These are phyloP conservation scores for Paecilomyces formosus DNA, from an alignment of 2,329 filamentous ascomycete species.

Conservation along the genomic window DNA sequence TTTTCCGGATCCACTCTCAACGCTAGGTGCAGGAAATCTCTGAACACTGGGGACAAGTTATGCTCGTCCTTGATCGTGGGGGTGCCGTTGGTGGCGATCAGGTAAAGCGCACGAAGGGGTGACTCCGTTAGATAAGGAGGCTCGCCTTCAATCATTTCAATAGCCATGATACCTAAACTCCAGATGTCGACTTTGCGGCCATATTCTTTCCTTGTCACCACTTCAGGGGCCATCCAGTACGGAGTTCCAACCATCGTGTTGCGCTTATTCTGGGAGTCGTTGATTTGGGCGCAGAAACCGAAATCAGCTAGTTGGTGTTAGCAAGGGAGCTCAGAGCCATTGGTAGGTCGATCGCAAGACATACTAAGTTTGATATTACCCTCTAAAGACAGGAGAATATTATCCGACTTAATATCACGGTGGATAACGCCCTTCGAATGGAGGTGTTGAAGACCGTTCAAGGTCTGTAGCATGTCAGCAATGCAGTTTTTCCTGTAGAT, in stretches of 20 bases:
- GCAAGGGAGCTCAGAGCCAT: slow-evolving; percentile 21
- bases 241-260: slow-evolving; percentile 99
- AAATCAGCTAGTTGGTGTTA: slow-evolving; percentile 67
- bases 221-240: slow-evolving; percentile 99
- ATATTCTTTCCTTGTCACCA: slow-evolving; percentile 95
- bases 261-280: slow-evolving; percentile 91
- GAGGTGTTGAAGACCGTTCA: slow-evolving; percentile 85
- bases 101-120: slow-evolving; percentile 81
- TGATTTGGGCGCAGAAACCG: slow-evolving; percentile 97
- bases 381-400: slow-evolving; percentile 86
- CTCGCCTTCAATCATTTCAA: slow-evolving; percentile 99
- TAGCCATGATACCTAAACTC: slow-evolving; percentile 98
- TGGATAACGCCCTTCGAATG: slow-evolving; percentile 98
- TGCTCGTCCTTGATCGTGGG: slow-evolving; percentile 91
- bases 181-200: slow-evolving; percentile 98
- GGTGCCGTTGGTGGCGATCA: slow-evolving; percentile 96
- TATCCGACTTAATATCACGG: slow-evolving; percentile 98
- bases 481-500: neutral
- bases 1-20: slow-evolving; percentile 97
- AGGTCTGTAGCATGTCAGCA: slow-evolving; percentile 44
- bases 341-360: slow-evolving; percentile 21
- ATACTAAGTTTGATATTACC: slow-evolving; percentile 96
- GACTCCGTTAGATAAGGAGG: slow-evolving; percentile 95
- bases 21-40: slow-evolving; percentile 86
- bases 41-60: slow-evolving; percentile 71